Base-by-base conservation (phyloP, 1,284 basidiomycete species). In the Macrocybe sp. region DNA sequence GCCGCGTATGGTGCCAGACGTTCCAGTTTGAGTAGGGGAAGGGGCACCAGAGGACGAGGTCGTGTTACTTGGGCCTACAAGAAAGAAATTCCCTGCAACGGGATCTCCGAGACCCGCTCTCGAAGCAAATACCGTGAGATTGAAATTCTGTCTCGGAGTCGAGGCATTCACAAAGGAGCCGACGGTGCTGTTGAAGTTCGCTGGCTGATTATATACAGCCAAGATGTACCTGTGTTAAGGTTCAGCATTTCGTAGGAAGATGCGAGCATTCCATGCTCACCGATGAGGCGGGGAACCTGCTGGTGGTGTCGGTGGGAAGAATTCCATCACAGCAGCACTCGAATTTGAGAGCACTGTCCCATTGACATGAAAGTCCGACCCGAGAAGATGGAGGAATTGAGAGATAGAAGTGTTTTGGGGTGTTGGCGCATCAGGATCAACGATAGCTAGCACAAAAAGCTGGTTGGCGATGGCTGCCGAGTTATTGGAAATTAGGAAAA, bases 351-450 rank as follows among this genome's bases (percentile, higher is more conserved):
- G 60, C 22, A 59, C 52, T 29, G 55, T 55, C 37, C 57, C 52
- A 45, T 64, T 61, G 34, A 64, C 55, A n/a, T 53, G 61, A 52
- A 75, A 73, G 52, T 71, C 64, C 2, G 67, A 68, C 6, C 68
- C 73, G 14, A 77, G 56, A 44, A 75, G 66, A 59, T 77, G 74
- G 3, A 75, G 62, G 48, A 73, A 69, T 49, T 76, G 67, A 1
- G 71, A 61, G n/a, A 56, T 51, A 2, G 65, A 68, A 14, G 61
- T 57, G 46, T 69, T 66, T 48, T 75, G 69, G 0, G 73, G 73
- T 6, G 71, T 74, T 7, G 74, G 73, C 0, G 70, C 75, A 57
- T 78, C 75, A 36, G 73, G 75, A 50, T 77, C 75, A 40, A 78
- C 63, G 48, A 76, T 61, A 4, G 64, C 64, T n/a, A 78, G 51